Conservation (phyloP, 331 rosid genomes). For the Rhamnella rubrinervis region DNA sequence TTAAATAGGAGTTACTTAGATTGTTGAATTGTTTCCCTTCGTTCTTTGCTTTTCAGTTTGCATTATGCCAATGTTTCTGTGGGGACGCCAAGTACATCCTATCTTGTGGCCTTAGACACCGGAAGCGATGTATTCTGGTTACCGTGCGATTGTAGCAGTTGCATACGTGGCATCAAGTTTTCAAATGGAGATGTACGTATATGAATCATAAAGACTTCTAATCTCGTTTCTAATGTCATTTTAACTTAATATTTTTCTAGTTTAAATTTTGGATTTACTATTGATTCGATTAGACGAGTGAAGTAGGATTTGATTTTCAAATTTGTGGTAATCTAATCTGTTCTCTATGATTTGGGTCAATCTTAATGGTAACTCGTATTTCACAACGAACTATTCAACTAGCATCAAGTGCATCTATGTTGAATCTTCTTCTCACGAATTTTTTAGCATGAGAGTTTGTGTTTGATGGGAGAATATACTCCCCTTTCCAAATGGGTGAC, state of each 20-base stretch:
- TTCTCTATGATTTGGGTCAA: not conserved
- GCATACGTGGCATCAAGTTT: slow-evolving; percentile 26
- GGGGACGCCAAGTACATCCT: slow-evolving; percentile 74
- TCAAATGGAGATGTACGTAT: slow-evolving; percentile 33
- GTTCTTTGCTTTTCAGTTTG: slow-evolving; percentile 59
- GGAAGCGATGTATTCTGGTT: slow-evolving; percentile 95
- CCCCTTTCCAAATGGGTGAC: not conserved
- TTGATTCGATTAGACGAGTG: not conserved
- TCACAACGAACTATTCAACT: not conserved
- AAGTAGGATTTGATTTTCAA: not conserved
- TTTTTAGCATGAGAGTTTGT: not conserved
- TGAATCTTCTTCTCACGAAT: too few relatives aligned
- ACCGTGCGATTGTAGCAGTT: slow-evolving; percentile 80
- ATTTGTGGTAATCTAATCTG: not conserved
- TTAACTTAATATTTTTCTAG: not conserved
- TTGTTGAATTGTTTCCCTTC: not conserved
- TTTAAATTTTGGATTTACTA: not conserved
- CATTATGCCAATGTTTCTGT: slow-evolving; percentile 80
- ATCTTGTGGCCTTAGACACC: slow-evolving; percentile 89
- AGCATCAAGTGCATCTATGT: not conserved
- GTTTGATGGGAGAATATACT: too few relatives aligned
- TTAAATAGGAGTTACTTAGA: not conserved
- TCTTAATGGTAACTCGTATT: not conserved
- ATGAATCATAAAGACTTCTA: too few relatives aligned
- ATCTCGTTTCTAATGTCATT: not conserved